Evolutionary conservation across 1,284 basidiomycete genomes (phyloP).

Genomic region (Wolfiporia cocos): DNA sequence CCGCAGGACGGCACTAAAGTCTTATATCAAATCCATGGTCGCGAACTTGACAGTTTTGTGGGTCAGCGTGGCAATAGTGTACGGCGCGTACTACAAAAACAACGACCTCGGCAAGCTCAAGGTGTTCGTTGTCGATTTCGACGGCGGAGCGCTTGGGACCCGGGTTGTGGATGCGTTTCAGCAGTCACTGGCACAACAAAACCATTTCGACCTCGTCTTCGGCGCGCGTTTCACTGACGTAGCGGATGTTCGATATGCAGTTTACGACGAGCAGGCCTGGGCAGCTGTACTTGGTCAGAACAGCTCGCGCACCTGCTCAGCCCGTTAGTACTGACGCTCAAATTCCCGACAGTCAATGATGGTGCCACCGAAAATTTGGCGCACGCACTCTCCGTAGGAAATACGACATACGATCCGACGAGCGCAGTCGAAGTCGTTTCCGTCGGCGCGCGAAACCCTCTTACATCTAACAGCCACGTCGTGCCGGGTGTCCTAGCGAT

Average conservation of each 20-base stretch:
- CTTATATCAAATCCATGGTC: neutral
- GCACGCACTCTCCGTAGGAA: neutral
- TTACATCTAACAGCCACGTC: slow-evolving; percentile 2
- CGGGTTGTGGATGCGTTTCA: slow-evolving; percentile 2
- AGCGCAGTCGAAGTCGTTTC: slow-evolving; percentile 1
- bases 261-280: slow-evolving; percentile 4
- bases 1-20: neutral
- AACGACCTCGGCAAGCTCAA: neutral
- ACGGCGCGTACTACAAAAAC: slow-evolving; percentile 1
- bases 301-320: neutral
- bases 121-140: slow-evolving; percentile 1
- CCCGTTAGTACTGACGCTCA: neutral
- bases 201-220: slow-evolving; percentile 1
- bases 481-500: neutral
- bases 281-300: slow-evolving; percentile 1
- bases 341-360: neutral
- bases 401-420: neutral
- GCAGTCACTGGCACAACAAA: neutral
- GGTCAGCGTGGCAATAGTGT: neutral
- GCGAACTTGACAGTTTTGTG: neutral
- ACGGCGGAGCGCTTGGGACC: neutral
- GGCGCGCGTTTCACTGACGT: neutral
- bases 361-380: neutral
- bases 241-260: neutral
- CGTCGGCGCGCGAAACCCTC: slow-evolving; percentile 1